Evolutionary conservation across 108 stramenopile genomes (phyloP), one percentile per base, ranked within the genome.

Genomic region (Skeletonema grethae): DNA sequence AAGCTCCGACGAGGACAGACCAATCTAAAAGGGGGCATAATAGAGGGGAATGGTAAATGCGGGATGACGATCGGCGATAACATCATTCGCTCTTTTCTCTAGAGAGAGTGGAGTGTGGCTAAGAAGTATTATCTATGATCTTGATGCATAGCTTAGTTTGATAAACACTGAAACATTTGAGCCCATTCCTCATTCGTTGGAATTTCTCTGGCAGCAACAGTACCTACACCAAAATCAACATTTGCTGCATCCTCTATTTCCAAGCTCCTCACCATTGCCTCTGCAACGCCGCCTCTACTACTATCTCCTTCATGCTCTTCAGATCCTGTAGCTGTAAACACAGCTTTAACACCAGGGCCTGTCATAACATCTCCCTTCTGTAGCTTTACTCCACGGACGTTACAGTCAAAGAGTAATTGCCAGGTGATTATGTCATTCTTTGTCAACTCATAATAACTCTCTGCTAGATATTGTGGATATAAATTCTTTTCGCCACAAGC

Each of bases 391-490:
- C 72, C 77, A 18, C 72, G 55, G 1, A 61, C 53, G 30, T 79
- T 74, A 29, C 82, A 83, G 59, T 83, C 82, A 57, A 77, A 79
- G 9, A 83, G 39, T 11, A 83, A 34, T 58, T 83, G 82, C 70
- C 76, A 83, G 11, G 63, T 83, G 18, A 83, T 53, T 6, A 83
- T 74, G 41, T 83, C 82, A 39, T 38, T 75, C 75, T 81, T 73
- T 31, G 67, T 70, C 58, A 69, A 11, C 29, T 77, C 69, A 57
- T 74, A 79, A 57, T 36, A 83, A 4, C 25, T 55, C 13, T 36
- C 29, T 7, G 43, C 12, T 8, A 81, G 46, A 58, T 61, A 68
- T 45, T 73, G 64, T 16, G 61, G 34, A 36, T 34, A 75, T 28
- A 45, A 22, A 31, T 28, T 36, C 10, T 35, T 62, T 59, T 76